A percentile compares a stretch with the other conserved stretches of the same genome.
phyloP scores from a whole-genome alignment of 805 yeast genomes.

The Pichia kluyveri region DNA sequence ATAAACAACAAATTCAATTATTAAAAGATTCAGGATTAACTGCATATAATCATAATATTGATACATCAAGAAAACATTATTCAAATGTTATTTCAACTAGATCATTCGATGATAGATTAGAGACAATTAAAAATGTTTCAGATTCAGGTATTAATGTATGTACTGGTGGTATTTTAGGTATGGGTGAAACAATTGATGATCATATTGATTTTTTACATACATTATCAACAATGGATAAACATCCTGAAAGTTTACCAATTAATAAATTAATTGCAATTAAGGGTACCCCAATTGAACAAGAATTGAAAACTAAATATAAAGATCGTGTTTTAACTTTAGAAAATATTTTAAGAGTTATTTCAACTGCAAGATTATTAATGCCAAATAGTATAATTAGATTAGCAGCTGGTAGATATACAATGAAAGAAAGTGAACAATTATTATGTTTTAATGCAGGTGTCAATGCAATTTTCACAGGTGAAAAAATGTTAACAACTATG shows the following conservation, averaged over 20 bases:
- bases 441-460: conserved; percentile 71
- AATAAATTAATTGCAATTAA: conserved; percentile 69
- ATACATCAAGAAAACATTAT: conserved; percentile 71
- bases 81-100: conserved; percentile 66
- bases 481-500: conserved; percentile 73
- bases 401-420: conserved; percentile 76
- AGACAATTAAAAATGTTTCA: conserved; percentile 57
- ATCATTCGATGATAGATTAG: conserved; percentile 59
- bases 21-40: conserved; percentile 66
- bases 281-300: conserved; percentile 68
- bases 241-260: conserved; percentile 78
- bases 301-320: conserved; percentile 28
- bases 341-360: conserved; percentile 56
- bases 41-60: conserved; percentile 76
- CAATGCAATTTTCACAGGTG: conserved; percentile 76
- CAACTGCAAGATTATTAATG: conserved; percentile 70
- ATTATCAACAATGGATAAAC: conserved; percentile 56
- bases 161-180: conserved; percentile 72
- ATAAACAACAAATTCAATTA: conserved; percentile 49
- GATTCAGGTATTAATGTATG: conserved; percentile 55
- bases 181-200: conserved; percentile 67
- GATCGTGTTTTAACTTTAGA: conserved; percentile 46
- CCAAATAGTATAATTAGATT: conserved; percentile 62
- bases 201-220: conserved; percentile 62
- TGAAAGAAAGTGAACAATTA: conserved; percentile 70